phyloP scores from a whole-genome alignment of 352 stramenopile genomes.

The Pythium grandisporangium region DNA sequence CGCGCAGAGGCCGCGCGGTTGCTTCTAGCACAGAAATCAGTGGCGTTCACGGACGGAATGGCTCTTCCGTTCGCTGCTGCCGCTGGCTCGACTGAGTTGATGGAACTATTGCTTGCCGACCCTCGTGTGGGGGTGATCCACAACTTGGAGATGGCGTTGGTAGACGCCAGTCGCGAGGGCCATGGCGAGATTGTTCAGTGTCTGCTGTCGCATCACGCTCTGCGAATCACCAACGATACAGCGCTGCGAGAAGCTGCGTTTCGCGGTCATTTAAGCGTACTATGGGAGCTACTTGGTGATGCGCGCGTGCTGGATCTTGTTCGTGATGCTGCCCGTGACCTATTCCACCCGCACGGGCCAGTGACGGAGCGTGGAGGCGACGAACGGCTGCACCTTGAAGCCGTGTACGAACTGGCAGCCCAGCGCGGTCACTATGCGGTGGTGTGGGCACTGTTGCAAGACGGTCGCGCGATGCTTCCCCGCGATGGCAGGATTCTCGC shows the following conservation, averaged over 20 bases:
- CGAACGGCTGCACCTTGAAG: neutral
- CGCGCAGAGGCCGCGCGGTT: conserved; percentile 1
- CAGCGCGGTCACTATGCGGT: neutral
- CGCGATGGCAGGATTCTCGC: neutral
- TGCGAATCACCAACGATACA: conserved; percentile 3
- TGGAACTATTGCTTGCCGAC: conserved; percentile 7
- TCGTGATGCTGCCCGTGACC: neutral
- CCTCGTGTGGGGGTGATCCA: conserved; percentile 1
- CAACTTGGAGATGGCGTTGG: conserved; percentile 8
- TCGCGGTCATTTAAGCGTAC: conserved; percentile 1
- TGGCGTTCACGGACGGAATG: conserved; percentile 4
- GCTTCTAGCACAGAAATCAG: neutral
- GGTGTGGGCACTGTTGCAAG: neutral
- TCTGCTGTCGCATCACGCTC: conserved; percentile 2
- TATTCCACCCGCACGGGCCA: no score
- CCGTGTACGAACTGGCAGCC: no score
- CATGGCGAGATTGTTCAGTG: conserved; percentile 1
- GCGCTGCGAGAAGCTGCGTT: conserved; percentile 8
- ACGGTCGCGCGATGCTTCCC: neutral
- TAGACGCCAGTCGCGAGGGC: conserved; percentile 9
- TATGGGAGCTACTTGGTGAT: conserved; percentile 7
- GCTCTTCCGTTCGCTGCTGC: conserved; percentile 11
- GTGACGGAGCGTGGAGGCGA: no score
- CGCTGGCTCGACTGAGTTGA: conserved; percentile 3
- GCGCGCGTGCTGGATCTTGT: neutral